Evolutionary conservation across 805 yeast species (phyloP), one percentile per base, ranked within the genome.

Genomic region (Spathaspora hagerdaliae): DNA sequence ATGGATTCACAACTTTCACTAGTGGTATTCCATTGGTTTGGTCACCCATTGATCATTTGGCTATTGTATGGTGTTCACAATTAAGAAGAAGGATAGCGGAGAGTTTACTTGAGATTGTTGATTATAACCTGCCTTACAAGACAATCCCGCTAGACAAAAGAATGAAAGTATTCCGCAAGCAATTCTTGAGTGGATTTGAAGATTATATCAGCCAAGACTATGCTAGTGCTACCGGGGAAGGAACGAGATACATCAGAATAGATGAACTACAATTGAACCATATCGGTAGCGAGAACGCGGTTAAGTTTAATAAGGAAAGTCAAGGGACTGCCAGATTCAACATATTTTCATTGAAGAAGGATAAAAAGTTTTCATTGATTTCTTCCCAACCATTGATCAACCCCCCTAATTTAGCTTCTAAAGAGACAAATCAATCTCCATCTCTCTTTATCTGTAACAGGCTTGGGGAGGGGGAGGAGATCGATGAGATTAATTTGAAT

Each of bases 61-160:
- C 98, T 0, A 83, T 94, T 40, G 96, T 92, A 1, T 92, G 99
- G 99, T 92, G 99, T 64, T 87, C 83, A 49, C 97, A 92, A 61
- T 66, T 91, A 34, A 75, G 97, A 43, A 71, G 77, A 43, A 78
- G 74, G 12, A 52, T 92, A 1, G 83, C 87, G 7, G 66, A 67
- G 41, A 68, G 82, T 0, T 57, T 94, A 33, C 64, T 86, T 39
- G 84, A 79, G 29, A 70, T 85, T 10, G 76, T 80, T 1, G 86
- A 88, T 54, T 64, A 61, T 24, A 51, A 59, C 0, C 59, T 71
- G 0, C 69, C 81, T 0, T 42, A 55, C 8, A 79, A 77, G 53
- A 86, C 94, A 0, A 67, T 69, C 42, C 60, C 80, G 0, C 64
- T 87, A 26, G 55, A 57, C 0, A 64, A 73, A 32, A 71, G 97